Evolutionary conservation across 1,139 yeast genomes (phyloP).

Genomic region (Zygosaccharomyces sapae): DNA sequence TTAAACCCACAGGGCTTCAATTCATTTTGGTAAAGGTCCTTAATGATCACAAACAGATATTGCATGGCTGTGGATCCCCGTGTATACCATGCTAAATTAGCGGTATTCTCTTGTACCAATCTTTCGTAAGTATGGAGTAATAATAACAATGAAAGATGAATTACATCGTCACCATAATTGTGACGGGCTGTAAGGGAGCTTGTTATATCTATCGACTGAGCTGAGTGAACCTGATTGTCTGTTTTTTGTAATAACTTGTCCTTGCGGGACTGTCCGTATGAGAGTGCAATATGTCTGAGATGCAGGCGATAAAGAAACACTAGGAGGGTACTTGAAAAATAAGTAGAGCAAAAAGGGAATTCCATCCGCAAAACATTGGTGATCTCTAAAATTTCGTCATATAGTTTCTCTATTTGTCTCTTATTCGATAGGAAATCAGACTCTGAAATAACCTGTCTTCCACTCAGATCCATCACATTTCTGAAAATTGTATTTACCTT

Average conservation of each 20-base stretch:
- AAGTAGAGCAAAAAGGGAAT: constrained; percentile 14
- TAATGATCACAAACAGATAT: constrained; percentile 27
- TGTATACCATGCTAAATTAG: constrained; percentile 27
- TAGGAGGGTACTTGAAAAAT: constrained; percentile 24
- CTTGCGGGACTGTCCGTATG: constrained; percentile 13
- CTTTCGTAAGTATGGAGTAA: constrained; percentile 27
- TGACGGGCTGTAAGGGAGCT: constrained; percentile 19
- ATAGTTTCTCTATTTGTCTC: constrained; percentile 11
- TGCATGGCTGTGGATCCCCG: constrained; percentile 33
- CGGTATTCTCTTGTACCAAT: constrained; percentile 20
- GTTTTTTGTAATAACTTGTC: constrained; percentile 14
- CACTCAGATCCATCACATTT: constrained; percentile 23
- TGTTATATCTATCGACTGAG: constrained; percentile 15
- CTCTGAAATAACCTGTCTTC: constrained; percentile 8
- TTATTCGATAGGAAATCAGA: constrained; percentile 9
- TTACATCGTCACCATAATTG: constrained; percentile 17
- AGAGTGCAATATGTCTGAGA: constrained; percentile 23
- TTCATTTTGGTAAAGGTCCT: constrained; percentile 25
- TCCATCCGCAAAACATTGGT: constrained; percentile 6
- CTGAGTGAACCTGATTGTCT: constrained; percentile 6
- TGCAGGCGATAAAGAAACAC: constrained; percentile 29
- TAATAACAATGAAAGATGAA: constrained; percentile 23
- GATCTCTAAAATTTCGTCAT: constrained; percentile 12
- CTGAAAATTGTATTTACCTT: constrained; percentile 22
- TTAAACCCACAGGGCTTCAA: constrained; percentile 11